Conservation (phyloP, 2,329 filamentous ascomycete genomes). For the Ophiosphaerella narmari region DNA sequence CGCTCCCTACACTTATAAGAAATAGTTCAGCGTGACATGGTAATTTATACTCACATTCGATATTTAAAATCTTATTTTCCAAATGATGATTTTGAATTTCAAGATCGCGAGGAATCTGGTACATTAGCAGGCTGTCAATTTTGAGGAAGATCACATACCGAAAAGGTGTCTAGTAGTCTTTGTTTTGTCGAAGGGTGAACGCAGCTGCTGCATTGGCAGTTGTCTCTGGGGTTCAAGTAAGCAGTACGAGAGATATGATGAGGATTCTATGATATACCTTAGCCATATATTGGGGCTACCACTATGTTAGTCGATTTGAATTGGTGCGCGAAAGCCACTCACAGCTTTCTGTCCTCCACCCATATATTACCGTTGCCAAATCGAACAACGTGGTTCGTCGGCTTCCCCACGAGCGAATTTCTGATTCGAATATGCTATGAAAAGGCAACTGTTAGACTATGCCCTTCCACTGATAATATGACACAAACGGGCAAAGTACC, state of each 20-base stretch:
- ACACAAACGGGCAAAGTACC: no score
- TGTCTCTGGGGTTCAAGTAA: constrained; percentile 56
- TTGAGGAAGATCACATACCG: constrained; percentile 48
- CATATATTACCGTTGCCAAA: background rate
- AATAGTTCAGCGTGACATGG: background rate
- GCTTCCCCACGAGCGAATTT: no score
- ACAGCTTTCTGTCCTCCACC: background rate
- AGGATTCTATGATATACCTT: background rate
- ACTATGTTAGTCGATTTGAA: background rate
- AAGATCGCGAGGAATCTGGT: constrained; percentile 36
- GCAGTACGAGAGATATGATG: background rate
- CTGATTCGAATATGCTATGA: no score
- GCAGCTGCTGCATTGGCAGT: constrained; percentile 71
- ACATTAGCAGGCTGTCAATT: background rate
- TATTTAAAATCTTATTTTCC: constrained; percentile 12
- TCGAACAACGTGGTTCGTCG: no score
- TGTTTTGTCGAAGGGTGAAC: constrained; percentile 73
- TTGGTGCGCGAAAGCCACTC: background rate
- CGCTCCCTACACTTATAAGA: constrained; percentile 49
- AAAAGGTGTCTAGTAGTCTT: constrained; percentile 69
- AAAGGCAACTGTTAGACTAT: no score
- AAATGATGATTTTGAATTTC: constrained; percentile 21
- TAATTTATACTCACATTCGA: constrained; percentile 28
- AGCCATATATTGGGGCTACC: constrained; percentile 6
- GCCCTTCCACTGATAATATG: no score